Evolutionary conservation across 257 asterid genomes (phyloP), one percentile per base, ranked within the genome.

Genomic region (Ocimum tenuiflorum): DNA sequence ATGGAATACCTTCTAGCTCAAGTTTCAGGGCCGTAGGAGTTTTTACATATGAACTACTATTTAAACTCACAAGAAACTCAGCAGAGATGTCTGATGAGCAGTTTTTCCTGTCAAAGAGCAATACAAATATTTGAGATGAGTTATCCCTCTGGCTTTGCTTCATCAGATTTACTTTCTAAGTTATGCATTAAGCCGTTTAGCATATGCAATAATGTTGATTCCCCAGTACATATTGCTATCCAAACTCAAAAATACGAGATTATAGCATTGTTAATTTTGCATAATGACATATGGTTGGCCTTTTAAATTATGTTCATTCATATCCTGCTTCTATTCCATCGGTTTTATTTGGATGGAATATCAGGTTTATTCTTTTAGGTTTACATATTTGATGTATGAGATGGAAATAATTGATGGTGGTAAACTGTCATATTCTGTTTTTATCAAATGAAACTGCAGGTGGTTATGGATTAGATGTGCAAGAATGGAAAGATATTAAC

Each of bases 21-120:
- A 85, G 77, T 78, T 53, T 72, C 63, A 81, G 77, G 60, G 86
- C 86, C 63, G 77, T 81, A 49, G 89, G 94, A 58, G 82, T 86
- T 73, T 77, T 86, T 75, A 73, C 83, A 0, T 70, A 63, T 64
- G 83, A 75, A 69, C 68, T 77, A 65, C 61, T 83, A n/a, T 73
- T 71, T 77, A 75, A 73, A 72, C 82, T 75, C 19, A 59, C 81
- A 63, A 52, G 67, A 35, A 65, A 67, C 66, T 71, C 81, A 56
- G 71, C 71, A 31, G 63, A 74, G 29, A 46, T 49, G 53, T 5
- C 63, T 7, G 54, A 72, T 63, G 79, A 62, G 51, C 80, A 74
- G 51, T 69, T 78, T 74, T 58, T 49, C 53, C 56, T 70, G 49
- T 71, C 76, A 29, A 65, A 49, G 67, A 51, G 75, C 74, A 53